A percentile compares a stretch with the other conserved stretches of the same genome.
Evolutionary conservation across 139 green algal species (phyloP).

Genomic region (Pleodorina starrii): DNA sequence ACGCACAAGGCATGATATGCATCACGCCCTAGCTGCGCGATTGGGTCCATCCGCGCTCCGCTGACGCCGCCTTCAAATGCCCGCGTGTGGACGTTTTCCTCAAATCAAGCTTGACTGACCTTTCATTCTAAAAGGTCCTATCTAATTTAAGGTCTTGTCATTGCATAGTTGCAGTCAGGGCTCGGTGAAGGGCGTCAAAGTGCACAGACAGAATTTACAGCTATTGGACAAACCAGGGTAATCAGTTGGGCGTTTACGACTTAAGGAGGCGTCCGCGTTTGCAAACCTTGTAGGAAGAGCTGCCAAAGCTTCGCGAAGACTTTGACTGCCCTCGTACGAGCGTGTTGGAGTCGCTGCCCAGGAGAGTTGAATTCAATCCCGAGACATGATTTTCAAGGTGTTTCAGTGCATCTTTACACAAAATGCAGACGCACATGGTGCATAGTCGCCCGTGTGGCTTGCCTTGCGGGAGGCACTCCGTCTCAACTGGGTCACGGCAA

Average conservation of each 20-base stretch:
- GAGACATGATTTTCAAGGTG: too few species aligned
- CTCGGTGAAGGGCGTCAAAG: too few species aligned
- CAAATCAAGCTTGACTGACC: neutral
- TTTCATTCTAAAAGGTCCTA: neutral
- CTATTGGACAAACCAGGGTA: neutral
- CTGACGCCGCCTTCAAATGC: neutral
- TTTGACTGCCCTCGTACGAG: neutral
- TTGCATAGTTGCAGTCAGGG: too few species aligned
- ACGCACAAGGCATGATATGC: constrained; percentile 38
- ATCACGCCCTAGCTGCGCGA: constrained; percentile 13
- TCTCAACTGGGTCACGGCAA: neutral
- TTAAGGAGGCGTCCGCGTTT: neutral
- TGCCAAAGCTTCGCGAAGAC: neutral
- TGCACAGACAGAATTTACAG: neutral
- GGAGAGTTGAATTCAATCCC: too few species aligned
- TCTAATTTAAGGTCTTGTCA: too few species aligned
- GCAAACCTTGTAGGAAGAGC: neutral
- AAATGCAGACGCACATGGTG: too few species aligned
- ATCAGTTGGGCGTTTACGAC: neutral
- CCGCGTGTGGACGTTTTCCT: neutral
- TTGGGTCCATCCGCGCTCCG: constrained; percentile 22
- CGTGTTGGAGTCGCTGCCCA: too few species aligned
- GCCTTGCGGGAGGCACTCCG: neutral
- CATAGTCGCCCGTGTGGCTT: too few species aligned
- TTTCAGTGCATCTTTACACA: too few species aligned